These are phyloP conservation scores for Capniomyces stellatus DNA, from an alignment of 371 early-diverging fungal genomes.

Conservation along the genomic window DNA sequence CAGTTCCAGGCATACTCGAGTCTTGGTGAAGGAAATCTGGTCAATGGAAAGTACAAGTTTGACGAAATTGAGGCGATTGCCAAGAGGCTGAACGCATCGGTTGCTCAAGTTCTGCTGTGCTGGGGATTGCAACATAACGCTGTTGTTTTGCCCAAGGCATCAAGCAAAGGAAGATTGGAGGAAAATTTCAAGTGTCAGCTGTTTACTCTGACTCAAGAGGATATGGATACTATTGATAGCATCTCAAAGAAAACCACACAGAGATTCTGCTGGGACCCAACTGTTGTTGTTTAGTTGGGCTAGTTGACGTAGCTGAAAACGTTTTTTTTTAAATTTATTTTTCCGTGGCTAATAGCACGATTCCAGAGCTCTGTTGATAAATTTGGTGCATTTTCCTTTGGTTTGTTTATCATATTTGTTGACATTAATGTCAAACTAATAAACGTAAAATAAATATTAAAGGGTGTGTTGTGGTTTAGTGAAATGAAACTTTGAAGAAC, in stretches of 20 bases:
- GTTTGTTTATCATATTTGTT: too few relatives aligned
- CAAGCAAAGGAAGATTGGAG: conserved; percentile 25
- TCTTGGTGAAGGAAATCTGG: conserved; percentile 62
- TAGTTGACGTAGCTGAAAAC: not conserved
- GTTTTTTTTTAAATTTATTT: not conserved
- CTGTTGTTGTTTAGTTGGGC: conserved; percentile 11
- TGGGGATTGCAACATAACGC: conserved; percentile 56
- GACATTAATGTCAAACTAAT: too few relatives aligned
- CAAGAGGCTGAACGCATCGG: conserved; percentile 16
- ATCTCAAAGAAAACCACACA: conserved; percentile 17
- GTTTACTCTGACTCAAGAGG: conserved; percentile 31
- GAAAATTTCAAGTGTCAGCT: conserved; percentile 32
- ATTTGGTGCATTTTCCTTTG: too few relatives aligned
- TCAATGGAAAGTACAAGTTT: conserved; percentile 20
- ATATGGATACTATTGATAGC: conserved; percentile 32
- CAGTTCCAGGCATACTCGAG: conserved; percentile 75
- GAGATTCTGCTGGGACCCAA: conserved; percentile 60
- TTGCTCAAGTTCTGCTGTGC: conserved; percentile 50
- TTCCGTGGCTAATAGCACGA: too few relatives aligned
- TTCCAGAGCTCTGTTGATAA: too few relatives aligned
- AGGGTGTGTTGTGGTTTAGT: too few relatives aligned
- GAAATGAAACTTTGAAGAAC: too few relatives aligned
- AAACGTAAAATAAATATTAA: too few relatives aligned
- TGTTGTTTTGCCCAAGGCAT: conserved; percentile 49
- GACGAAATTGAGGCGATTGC: conserved; percentile 24